A percentile compares a stretch with the other conserved stretches of the same genome.
These are phyloP conservation scores for Apiotrichum gamsii DNA, from an alignment of 1,284 basidiomycete genomes.

Conservation along the genomic window DNA sequence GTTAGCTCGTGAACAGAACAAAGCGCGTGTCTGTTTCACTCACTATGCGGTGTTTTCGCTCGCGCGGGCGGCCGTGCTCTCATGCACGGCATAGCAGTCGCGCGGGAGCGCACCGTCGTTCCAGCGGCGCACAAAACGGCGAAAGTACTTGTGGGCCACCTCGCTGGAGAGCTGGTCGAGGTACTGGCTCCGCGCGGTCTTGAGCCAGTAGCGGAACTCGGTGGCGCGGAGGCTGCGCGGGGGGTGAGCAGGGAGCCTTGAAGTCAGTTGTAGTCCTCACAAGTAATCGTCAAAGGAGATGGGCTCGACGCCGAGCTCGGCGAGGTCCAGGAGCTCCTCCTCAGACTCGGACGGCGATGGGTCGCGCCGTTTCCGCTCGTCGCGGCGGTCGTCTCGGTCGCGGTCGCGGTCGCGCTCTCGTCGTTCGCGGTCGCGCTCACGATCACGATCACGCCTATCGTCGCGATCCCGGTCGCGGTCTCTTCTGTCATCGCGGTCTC, in stretches of 20 bases:
- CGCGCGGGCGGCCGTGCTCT: slow-evolving; percentile 18
- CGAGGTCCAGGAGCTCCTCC: slow-evolving; percentile 34
- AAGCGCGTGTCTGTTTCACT: no score
- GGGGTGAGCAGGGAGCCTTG: background rate
- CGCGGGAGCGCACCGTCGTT: slow-evolving; percentile 40
- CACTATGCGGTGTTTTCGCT: slow-evolving; percentile 36
- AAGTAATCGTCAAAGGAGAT: slow-evolving; percentile 44
- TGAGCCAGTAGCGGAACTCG: slow-evolving; percentile 41
- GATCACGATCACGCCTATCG: slow-evolving; percentile 4
- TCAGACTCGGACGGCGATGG: slow-evolving; percentile 14
- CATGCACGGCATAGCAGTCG: slow-evolving; percentile 27
- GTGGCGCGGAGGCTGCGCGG: slow-evolving; percentile 25
- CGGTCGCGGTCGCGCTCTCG: background rate
- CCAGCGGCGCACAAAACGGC: slow-evolving; percentile 45
- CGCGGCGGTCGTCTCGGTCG: background rate
- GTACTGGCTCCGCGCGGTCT: slow-evolving; percentile 35
- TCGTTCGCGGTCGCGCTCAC: background rate
- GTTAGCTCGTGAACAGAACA: no score
- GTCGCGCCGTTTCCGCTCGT: slow-evolving; percentile 6
- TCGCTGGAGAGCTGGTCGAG: slow-evolving; percentile 42
- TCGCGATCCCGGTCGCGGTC: background rate
- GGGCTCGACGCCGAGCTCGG: slow-evolving; percentile 31
- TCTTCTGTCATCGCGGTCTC: background rate
- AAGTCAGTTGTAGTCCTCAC: slow-evolving; percentile 22
- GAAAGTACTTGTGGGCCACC: slow-evolving; percentile 43